A percentile compares a stretch with the other conserved stretches of the same genome.
phyloP scores from a whole-genome alignment of 2,329 filamentous ascomycete species.

The Pseudogymnoascus sp. region DNA sequence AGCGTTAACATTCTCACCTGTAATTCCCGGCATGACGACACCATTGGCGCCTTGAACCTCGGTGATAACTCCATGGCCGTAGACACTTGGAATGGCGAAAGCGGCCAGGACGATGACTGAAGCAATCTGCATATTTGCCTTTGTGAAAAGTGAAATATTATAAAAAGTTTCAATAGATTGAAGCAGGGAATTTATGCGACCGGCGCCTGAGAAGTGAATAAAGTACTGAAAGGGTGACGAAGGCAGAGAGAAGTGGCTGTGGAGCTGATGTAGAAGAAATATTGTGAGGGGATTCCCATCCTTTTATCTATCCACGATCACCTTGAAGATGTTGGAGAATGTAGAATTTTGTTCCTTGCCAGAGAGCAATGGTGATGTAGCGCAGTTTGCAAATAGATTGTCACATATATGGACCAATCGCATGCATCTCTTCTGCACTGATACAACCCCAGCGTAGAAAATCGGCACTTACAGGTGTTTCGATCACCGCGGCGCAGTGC shows the following conservation, averaged over 20 bases:
- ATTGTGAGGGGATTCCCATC: background rate
- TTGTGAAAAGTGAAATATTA: background rate
- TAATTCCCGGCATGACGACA: constrained; percentile 55
- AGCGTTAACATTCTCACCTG: constrained; percentile 31
- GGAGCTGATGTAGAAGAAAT: background rate
- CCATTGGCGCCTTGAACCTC: constrained; percentile 52
- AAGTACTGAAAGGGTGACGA: background rate
- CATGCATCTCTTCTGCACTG: background rate
- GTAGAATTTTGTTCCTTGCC: background rate
- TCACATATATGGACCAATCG: background rate
- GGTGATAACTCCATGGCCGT: constrained; percentile 52
- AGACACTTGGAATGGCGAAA: constrained; percentile 37
- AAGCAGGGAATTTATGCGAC: constrained; percentile 9
- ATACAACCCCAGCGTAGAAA: background rate
- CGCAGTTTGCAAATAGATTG: background rate
- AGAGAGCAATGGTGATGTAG: background rate
- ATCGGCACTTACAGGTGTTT: background rate
- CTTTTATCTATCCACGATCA: background rate
- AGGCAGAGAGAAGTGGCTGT: constrained; percentile 2
- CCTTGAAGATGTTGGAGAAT: background rate
- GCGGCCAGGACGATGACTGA: constrained; percentile 40
- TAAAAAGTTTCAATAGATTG: background rate
- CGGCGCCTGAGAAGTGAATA: constrained; percentile 8
- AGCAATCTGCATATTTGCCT: constrained; percentile 41
- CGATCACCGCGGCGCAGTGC: background rate